Evolutionary conservation across 1,139 yeast genomes (phyloP).

Genomic region (Geotrichum australiense): DNA sequence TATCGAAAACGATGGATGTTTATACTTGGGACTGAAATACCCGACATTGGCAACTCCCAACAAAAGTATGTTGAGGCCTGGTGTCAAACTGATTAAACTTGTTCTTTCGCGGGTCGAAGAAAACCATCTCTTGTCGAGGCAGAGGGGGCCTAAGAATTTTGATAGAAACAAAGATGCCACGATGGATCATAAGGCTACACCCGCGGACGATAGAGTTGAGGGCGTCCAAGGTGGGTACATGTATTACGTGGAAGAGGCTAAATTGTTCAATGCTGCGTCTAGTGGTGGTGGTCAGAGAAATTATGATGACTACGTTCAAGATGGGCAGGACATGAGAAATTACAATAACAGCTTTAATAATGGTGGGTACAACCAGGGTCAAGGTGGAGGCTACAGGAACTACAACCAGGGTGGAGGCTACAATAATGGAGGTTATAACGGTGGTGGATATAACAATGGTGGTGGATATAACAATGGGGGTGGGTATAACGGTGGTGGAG

Average conservation of each 20-base stretch:
- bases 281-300: conserved; percentile 23
- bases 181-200: conserved; percentile 31
- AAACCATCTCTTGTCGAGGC: conserved; percentile 12
- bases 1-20: conserved; percentile 48
- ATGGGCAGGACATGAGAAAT: conserved; percentile 20
- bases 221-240: conserved; percentile 34
- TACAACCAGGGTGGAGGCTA: too few relatives aligned
- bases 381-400: conserved; percentile 17
- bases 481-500: conserved; percentile 18
- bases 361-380: conserved; percentile 16
- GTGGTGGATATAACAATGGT: conserved; percentile 21
- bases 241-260: conserved; percentile 29
- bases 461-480: conserved; percentile 21
- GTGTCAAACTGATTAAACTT: conserved; percentile 56
- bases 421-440: conserved; percentile 23
- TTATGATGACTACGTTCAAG: conserved; percentile 22
- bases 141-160: conserved; percentile 24
- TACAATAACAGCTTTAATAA: conserved; percentile 16
- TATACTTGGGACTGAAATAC: conserved; percentile 55
- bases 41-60: conserved; percentile 35
- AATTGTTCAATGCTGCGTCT: too few relatives aligned
- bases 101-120: conserved; percentile 42
- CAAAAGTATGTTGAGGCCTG: conserved; percentile 80
- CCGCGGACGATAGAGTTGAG: conserved; percentile 30
- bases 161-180: conserved; percentile 29